Conservation (phyloP, 75 land plant genomes). For the Pinus tabuliformis region DNA sequence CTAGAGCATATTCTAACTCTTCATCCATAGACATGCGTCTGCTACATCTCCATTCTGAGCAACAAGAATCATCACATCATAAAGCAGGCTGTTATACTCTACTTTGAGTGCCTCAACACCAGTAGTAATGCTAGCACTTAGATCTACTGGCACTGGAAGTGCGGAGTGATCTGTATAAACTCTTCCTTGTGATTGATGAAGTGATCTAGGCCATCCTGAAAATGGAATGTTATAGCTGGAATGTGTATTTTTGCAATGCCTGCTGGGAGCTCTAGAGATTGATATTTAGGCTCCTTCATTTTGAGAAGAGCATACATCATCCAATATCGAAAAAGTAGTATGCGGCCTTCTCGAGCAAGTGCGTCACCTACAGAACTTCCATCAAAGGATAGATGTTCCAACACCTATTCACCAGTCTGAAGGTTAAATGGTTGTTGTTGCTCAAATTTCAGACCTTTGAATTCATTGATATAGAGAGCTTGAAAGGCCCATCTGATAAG, state of each 20-base stretch:
- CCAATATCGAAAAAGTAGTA: constrained; percentile 87
- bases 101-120: constrained; percentile 63
- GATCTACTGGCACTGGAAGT: too few relatives aligned
- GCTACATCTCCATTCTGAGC: constrained; percentile 85
- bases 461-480: constrained; percentile 92
- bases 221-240: too few relatives aligned
- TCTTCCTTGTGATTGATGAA: too few relatives aligned
- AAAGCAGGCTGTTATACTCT: constrained; percentile 83
- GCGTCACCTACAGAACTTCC: constrained; percentile 53
- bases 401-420: constrained; percentile 89
- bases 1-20: constrained; percentile 79
- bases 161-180: too few relatives aligned
- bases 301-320: constrained; percentile 78
- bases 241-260: too few relatives aligned
- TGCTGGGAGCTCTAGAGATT: constrained; percentile 55
- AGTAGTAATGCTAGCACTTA: too few relatives aligned
- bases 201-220: too few relatives aligned
- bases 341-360: constrained; percentile 73
- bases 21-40: constrained; percentile 87
- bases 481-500: constrained; percentile 99
- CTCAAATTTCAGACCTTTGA: constrained; percentile 84
- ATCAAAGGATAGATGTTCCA: constrained; percentile 5
- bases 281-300: constrained; percentile 86
- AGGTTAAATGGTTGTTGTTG: constrained; percentile 72
- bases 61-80: constrained; percentile 75